Evolutionary conservation across 2,329 filamentous ascomycete genomes (phyloP).

Genomic region (Capronia coronata): DNA sequence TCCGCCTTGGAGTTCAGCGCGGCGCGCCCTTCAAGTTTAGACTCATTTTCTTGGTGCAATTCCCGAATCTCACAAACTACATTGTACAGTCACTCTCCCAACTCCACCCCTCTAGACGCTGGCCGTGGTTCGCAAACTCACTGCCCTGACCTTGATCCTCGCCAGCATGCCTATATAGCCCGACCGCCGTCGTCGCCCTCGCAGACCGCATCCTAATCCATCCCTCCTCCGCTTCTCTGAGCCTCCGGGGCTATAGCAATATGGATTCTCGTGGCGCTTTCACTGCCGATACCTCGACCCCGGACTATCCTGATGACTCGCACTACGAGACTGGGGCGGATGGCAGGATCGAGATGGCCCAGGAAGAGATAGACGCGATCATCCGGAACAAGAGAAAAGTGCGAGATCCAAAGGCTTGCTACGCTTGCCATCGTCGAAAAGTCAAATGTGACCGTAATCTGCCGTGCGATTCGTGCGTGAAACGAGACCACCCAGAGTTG

Average conservation of each 20-base stretch:
- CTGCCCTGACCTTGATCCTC: neutral
- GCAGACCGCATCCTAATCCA: too few species aligned
- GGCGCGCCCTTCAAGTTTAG: too few species aligned
- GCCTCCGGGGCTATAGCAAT: neutral
- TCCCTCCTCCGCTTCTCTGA: neutral
- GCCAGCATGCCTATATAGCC: neutral
- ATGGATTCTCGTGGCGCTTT: constrained; percentile 17
- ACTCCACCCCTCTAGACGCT: neutral
- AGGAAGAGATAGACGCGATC: constrained; percentile 43
- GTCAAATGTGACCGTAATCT: constrained; percentile 47
- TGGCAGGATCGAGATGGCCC: constrained; percentile 35
- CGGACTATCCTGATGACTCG: constrained; percentile 21
- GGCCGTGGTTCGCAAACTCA: neutral
- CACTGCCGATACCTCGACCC: constrained; percentile 1
- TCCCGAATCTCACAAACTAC: neutral
- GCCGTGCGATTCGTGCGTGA: constrained; percentile 45
- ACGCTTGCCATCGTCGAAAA: constrained; percentile 28
- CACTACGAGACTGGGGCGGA: constrained; percentile 12
- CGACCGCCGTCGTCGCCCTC: neutral
- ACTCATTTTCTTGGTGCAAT: neutral
- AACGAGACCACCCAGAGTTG: constrained; percentile 44
- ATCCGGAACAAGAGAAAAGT: constrained; percentile 45
- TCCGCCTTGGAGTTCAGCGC: too few species aligned
- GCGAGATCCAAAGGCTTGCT: constrained; percentile 39
- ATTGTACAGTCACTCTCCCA: too few species aligned